Percentiles rank a stretch among this genome's conserved stretches.
phyloP scores from a whole-genome alignment of 2,329 filamentous ascomycete species.

The Alternaria triticina region DNA sequence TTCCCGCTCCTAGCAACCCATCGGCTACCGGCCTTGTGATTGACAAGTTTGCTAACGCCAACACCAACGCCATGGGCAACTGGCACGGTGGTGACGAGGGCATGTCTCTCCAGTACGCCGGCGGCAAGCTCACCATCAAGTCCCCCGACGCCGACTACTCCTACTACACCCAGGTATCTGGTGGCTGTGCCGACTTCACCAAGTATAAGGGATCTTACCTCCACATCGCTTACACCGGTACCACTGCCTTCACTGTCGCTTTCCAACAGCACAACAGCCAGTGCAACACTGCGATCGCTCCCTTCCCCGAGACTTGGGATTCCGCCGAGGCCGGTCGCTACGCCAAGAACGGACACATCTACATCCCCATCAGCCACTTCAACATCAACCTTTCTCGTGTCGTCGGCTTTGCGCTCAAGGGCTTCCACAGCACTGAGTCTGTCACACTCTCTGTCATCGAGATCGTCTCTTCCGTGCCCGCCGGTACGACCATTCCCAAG shows the following conservation, averaged over 20 bases:
- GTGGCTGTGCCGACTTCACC: conserved; percentile 63
- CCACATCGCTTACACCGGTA: conserved; percentile 69
- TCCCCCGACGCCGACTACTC: conserved; percentile 67
- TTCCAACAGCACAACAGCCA: conserved; percentile 70
- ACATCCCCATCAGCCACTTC: conserved; percentile 72
- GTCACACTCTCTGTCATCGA: conserved; percentile 65
- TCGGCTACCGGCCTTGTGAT: conserved; percentile 60
- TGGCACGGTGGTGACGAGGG: conserved; percentile 72
- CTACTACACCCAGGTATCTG: conserved; percentile 65
- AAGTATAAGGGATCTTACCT: conserved; percentile 65
- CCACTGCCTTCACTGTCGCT: conserved; percentile 67
- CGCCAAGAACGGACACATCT: conserved; percentile 62
- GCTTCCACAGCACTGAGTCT: conserved; percentile 63
- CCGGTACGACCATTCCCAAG: conserved; percentile 58
- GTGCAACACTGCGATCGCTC: conserved; percentile 62
- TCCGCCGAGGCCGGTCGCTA: conserved; percentile 70
- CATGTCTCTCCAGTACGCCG: conserved; percentile 60
- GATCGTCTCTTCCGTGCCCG: conserved; percentile 63
- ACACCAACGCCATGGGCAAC: conserved; percentile 65
- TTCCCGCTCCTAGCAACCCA: conserved; percentile 58
- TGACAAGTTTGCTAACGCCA: conserved; percentile 63
- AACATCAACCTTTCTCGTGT: conserved; percentile 63
- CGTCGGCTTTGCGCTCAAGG: conserved; percentile 68
- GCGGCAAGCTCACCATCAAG: conserved; percentile 61
- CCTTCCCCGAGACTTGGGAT: conserved; percentile 72